Evolutionary conservation across 176 grass and related monocot genomes (phyloP), one percentile per base, ranked within the genome.

Genomic region (Dactylis glomerata): DNA sequence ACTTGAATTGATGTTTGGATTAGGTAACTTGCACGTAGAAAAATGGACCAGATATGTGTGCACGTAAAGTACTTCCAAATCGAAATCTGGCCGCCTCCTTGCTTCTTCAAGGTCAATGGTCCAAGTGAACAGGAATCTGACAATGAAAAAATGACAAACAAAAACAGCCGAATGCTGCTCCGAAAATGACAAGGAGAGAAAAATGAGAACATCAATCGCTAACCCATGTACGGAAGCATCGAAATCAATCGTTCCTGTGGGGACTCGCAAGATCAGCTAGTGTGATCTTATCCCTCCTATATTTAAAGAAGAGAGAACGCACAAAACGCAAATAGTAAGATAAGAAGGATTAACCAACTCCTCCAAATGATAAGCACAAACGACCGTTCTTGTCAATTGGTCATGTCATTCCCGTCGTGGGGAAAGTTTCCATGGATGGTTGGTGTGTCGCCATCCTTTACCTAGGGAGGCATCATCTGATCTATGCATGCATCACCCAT

Each of bases 281-380:
- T 5, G 12, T 47, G 65, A 15, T 22, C 28, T 58, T 26, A 73
- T 72, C 10, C 41, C 10, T 42, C 59, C 19, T 16, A n/a, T 16
- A 49, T 81, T 27, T 38, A 78, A 55, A 19, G 3, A 3, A 20
- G 1, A n/a, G n/a, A n/a, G n/a, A n/a, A 24, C 20, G 33, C 36
- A 68, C 36, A 68, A 2, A 22, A 36, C 37, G 16, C 30, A 73
- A 72, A 33, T 27, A 33, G 45, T 17, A 24, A 66, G 14, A 1
- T 42, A 73, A 19, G 70, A 47, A 31, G 19, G 19, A 52, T 23
- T 37, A 56, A 37, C 24, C 24, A 44, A 79, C 77, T 63, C 58
- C 56, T 63, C 56, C 16, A n/a, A 10, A 57, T 8, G 87, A 89
- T 89, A 89, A 81, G 61, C 46, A 30, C 61, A 50, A 36, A 46